phyloP scores from a whole-genome alignment of 2,329 filamentous ascomycete species.

The Phyllosticta citribraziliensis region DNA sequence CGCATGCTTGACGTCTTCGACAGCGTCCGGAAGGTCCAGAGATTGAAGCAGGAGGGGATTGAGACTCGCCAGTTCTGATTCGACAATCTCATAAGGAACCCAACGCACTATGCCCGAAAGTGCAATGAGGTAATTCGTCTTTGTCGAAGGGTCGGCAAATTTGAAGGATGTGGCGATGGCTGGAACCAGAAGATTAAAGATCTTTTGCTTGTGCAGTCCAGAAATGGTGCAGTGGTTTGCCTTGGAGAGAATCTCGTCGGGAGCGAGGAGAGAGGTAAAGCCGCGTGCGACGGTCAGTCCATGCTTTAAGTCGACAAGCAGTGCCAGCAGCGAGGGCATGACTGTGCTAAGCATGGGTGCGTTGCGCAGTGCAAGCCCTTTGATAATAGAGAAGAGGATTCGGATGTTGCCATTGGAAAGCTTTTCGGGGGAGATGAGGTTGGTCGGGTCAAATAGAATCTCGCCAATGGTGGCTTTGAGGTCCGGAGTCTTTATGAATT shows the following conservation, averaged over 20 bases:
- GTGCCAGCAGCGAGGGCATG: slow-evolving; percentile 38
- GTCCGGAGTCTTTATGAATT: slow-evolving; percentile 33
- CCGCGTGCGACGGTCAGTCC: slow-evolving; percentile 45
- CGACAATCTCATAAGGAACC: slow-evolving; percentile 50
- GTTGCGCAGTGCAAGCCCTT: slow-evolving; percentile 50
- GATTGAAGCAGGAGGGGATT: slow-evolving; percentile 53
- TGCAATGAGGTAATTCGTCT: slow-evolving; percentile 54
- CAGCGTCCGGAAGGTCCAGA: slow-evolving; percentile 42
- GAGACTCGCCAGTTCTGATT: slow-evolving; percentile 48
- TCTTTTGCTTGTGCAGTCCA: slow-evolving; percentile 53
- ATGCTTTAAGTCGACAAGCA: slow-evolving; percentile 39
- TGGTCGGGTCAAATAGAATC: slow-evolving; percentile 24
- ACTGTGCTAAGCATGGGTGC: slow-evolving; percentile 32
- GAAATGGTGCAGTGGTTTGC: slow-evolving; percentile 53
- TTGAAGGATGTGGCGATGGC: slow-evolving; percentile 45
- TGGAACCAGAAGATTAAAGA: slow-evolving; percentile 51
- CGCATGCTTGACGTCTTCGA: slow-evolving; percentile 47
- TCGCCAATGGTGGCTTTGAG: slow-evolving; percentile 32
- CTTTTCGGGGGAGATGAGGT: slow-evolving; percentile 23
- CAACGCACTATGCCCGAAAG: slow-evolving; percentile 52
- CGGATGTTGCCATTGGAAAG: slow-evolving; percentile 36
- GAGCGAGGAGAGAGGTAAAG: slow-evolving; percentile 49
- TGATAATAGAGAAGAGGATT: slow-evolving; percentile 51
- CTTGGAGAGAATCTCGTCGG: slow-evolving; percentile 51
- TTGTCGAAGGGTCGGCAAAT: slow-evolving; percentile 33